Evolutionary conservation across 768 basidiomycete genomes (phyloP), one percentile per base, ranked within the genome.

Genomic region (Cantharellus anzutake): DNA sequence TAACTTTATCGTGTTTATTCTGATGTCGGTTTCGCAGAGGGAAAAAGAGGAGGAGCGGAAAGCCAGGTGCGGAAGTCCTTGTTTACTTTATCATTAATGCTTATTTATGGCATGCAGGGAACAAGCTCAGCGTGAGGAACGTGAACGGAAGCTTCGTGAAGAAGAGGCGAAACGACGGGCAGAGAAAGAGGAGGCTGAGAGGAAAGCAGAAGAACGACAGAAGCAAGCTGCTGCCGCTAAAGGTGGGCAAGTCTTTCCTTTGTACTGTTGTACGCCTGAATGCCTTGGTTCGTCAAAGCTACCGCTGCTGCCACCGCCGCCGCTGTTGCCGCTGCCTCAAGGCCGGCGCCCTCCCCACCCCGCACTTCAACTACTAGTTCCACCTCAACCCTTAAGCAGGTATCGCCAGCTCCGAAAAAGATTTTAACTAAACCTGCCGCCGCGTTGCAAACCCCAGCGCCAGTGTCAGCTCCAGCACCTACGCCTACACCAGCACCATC

Each of bases 71-170:
- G 86, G 89, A 65, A 74, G 77, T 52, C 59, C 56, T 85, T 86
- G 44, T 48, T 29, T 48, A 11, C 35, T 55, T 64, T 68, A 68
- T 52, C 38, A 5, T 57, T 41, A 38, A 40, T 41, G 16, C 14
- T 16, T 5, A 57, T 42, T 40, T 14, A 11, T 55, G 73, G 74
- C 53, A 71, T 44, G 57, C 58, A 51, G 63, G 53, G 40, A 60
- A 59, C 57, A 72, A 71, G 39, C 72, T 71, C 61, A 64, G 66
- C 55, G 70, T 64, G 75, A 78, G 59, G 73, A 76, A 58, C 73
- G 76, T 64, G 80, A 79, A 62, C 79, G 76, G 68, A 79, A 78
- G 65, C 85, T 84, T 63, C 82, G 84, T 60, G 79, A 80, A 65
- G 68, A 79, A 68, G 82, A 79, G 57, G 71, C 78, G 60, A 82